Evolutionary conservation across 2,329 filamentous ascomycete genomes (phyloP), one percentile per base, ranked within the genome.

Genomic region (Harringtonia aguacate): DNA sequence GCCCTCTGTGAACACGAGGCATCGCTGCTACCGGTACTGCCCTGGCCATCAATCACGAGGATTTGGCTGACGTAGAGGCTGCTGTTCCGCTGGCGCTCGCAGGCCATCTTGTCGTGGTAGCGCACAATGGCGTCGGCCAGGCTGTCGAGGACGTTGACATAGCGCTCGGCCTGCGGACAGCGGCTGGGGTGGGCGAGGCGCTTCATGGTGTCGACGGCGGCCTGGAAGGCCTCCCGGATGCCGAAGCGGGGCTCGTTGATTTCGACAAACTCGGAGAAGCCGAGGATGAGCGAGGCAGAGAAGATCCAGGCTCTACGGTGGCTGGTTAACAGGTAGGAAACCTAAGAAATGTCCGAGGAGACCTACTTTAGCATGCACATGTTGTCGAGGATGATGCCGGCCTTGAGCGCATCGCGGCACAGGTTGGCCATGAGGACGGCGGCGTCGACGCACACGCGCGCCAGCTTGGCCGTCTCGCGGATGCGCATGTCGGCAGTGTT

Each of bases 131-230:
- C 50, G 8, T 50, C 48, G 15, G 41, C 41, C n/a, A 50, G 47
- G 17, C 42, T 34, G 7, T 35, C 24, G 12, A 52, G 33, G 8
- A 50, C 48, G 28, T 33, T 38, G 36, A 47, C 39, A 18, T 52
- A 52, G 22, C 47, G 50, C 8, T 33, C 43, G 2, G 50, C 50
- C 38, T 52, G 50, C n/a, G 50, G 41, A 37, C 50, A 46, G n/a
- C 48, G 44, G 29, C 46, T 44, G 12, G 36, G 43, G 24, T 48
- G 45, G 18, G 46, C 48, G 13, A 50, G 40, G 36, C 44, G 48
- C 22, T 38, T 30, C 12, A 46, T 42, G 3, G 31, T 39, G 18
- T 40, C 27, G 18, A 39, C 45, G 21, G 36, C 27, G 2, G 48
- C 48, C 14, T 45, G 44, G 4, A 40, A 27, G 12, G 29, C 28